These are phyloP conservation scores for Hemisphaericaspora subhashii DNA, from an alignment of 1,139 yeast species.

Conservation along the genomic window DNA sequence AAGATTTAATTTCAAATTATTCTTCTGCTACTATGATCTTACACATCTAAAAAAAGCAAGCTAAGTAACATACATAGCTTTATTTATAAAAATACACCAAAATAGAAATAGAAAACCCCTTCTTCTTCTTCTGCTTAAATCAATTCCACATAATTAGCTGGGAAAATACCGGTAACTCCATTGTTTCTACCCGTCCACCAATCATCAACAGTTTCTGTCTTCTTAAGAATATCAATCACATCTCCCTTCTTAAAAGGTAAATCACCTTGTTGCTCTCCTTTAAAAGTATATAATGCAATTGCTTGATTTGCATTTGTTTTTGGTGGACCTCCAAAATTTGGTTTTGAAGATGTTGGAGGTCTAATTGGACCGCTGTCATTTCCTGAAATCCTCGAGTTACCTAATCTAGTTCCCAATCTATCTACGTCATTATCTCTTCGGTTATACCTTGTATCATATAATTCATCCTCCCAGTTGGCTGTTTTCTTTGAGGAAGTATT, in stretches of 20 bases:
- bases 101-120: background rate
- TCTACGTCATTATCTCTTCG: conserved; percentile 40
- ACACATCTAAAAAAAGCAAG: no score
- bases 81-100: background rate
- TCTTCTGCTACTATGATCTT: conserved; percentile 2
- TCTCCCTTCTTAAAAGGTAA: conserved; percentile 93
- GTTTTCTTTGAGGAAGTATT: conserved; percentile 12
- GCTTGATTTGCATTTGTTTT: conserved; percentile 68
- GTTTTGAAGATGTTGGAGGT: conserved; percentile 50
- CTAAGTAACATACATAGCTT: background rate
- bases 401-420: conserved; percentile 31
- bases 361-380: conserved; percentile 30
- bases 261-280: conserved; percentile 91
- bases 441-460: conserved; percentile 55
- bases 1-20: conserved; percentile 1
- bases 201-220: conserved; percentile 84
- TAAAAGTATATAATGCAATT: conserved; percentile 82
- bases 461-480: conserved; percentile 77
- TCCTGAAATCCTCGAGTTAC: conserved; percentile 28
- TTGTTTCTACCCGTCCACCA: conserved; percentile 98
- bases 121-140: no score
- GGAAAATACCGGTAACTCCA: conserved; percentile 88
- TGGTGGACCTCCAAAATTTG: conserved; percentile 46
- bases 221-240: conserved; percentile 82
- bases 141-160: conserved; percentile 92